Percentiles rank a stretch among this genome's conserved stretches.
These are phyloP conservation scores for Ustilago trichophora DNA, from an alignment of 1,284 basidiomycete genomes.

Conservation along the genomic window DNA sequence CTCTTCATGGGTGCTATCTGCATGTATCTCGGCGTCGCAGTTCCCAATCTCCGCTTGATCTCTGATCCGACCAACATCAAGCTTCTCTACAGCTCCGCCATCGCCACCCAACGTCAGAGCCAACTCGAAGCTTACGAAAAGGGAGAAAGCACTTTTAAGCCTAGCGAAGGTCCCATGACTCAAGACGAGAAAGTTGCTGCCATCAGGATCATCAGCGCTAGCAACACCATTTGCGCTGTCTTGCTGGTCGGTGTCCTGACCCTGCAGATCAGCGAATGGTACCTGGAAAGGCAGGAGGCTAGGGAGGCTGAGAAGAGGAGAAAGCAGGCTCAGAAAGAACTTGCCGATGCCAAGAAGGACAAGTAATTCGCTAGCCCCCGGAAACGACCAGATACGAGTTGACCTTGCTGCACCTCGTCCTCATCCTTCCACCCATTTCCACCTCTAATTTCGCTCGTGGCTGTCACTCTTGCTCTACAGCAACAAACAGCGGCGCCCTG, in stretches of 20 bases:
- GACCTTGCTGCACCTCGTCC: too few relatives aligned
- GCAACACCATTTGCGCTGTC: slow-evolving; percentile 58
- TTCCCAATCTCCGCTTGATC: slow-evolving; percentile 62
- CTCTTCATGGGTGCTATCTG: slow-evolving; percentile 59
- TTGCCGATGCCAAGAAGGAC: slow-evolving; percentile 38
- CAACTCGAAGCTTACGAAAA: slow-evolving; percentile 40
- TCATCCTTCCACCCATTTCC: too few relatives aligned
- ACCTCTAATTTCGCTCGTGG: too few relatives aligned
- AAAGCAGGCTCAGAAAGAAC: slow-evolving; percentile 23
- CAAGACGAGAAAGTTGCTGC: slow-evolving; percentile 48
- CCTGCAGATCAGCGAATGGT: slow-evolving; percentile 60
- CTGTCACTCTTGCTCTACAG: too few relatives aligned
- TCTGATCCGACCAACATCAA: slow-evolving; percentile 54
- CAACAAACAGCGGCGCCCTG: too few relatives aligned
- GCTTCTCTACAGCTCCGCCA: slow-evolving; percentile 46
- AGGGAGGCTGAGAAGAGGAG: slow-evolving; percentile 37
- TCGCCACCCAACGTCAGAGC: slow-evolving; percentile 48
- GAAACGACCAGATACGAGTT: too few relatives aligned
- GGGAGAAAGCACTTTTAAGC: slow-evolving; percentile 25
- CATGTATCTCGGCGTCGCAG: slow-evolving; percentile 60
- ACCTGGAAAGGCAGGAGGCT: slow-evolving; percentile 46
- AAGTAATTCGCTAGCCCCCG: too few relatives aligned
- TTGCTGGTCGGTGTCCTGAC: slow-evolving; percentile 59
- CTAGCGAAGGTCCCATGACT: slow-evolving; percentile 43
- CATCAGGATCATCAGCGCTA: slow-evolving; percentile 58